These are phyloP conservation scores for Oryza meridionalis DNA, from an alignment of 176 grass and related monocot species.

Conservation along the genomic window DNA sequence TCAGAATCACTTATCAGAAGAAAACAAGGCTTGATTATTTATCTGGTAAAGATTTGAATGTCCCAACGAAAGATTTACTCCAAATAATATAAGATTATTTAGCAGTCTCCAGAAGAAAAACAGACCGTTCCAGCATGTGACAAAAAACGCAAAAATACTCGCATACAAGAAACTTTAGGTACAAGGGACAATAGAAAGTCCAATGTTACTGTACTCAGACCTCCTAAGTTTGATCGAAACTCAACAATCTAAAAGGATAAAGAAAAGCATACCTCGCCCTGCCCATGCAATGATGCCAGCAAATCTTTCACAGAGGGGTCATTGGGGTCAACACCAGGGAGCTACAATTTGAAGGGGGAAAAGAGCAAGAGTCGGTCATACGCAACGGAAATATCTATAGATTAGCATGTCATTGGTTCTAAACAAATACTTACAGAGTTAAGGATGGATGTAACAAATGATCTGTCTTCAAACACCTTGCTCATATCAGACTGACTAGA, in stretches of 20 bases:
- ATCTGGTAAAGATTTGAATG: neutral
- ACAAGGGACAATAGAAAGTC: neutral
- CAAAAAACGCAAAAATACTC: neutral
- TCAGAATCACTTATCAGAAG: neutral
- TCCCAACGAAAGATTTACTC: neutral
- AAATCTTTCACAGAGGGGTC: constrained; percentile 95
- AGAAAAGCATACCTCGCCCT: constrained; percentile 63
- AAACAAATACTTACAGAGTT: constrained; percentile 62
- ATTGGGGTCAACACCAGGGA: constrained; percentile 98
- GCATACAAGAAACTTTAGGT: neutral
- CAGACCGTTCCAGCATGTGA: neutral
- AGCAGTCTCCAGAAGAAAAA: neutral
- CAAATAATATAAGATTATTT: neutral
- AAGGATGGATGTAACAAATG: constrained; percentile 97
- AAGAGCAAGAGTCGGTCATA: neutral
- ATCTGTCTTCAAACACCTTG: constrained; percentile 87
- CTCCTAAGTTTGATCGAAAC: neutral
- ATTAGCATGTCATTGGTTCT: constrained; percentile 2
- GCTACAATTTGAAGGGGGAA: constrained; percentile 55
- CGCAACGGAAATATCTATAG: constrained; percentile 16
- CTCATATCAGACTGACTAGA: constrained; percentile 79
- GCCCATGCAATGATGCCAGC: constrained; percentile 80
- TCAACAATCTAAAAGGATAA: neutral
- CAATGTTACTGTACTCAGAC: constrained; percentile 14
- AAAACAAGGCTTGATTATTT: constrained; percentile 5